Evolutionary conservation across 1,284 basidiomycete species (phyloP).

Genomic region (Trichosporon faecale): DNA sequence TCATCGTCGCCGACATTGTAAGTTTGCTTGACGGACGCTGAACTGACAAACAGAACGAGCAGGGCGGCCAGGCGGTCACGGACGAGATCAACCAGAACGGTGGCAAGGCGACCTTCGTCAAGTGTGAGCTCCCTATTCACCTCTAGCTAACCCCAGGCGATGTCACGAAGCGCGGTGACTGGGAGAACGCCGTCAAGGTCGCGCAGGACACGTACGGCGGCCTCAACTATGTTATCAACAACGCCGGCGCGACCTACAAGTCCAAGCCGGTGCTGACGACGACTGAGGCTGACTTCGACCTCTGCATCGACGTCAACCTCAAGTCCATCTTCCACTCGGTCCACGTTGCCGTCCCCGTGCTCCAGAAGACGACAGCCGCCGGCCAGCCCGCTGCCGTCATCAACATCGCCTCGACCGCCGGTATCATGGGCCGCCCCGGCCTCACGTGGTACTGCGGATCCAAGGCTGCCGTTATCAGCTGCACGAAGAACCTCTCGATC

Average conservation of each 20-base stretch:
- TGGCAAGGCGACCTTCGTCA: slow-evolving; percentile 22
- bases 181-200: slow-evolving; percentile 17
- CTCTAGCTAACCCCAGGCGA: slow-evolving; percentile 10
- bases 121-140: slow-evolving; percentile 9
- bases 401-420: slow-evolving; percentile 22
- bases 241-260: slow-evolving; percentile 27
- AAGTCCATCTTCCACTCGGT: slow-evolving; percentile 23
- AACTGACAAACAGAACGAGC: slow-evolving; percentile 16
- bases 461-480: slow-evolving; percentile 20
- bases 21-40: background rate
- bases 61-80: slow-evolving; percentile 14
- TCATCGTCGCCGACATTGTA: slow-evolving; percentile 22
- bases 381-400: slow-evolving; percentile 19
- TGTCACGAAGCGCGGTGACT: slow-evolving; percentile 18
- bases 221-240: slow-evolving; percentile 27
- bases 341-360: slow-evolving; percentile 21
- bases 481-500: slow-evolving; percentile 24
- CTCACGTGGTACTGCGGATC: slow-evolving; percentile 24
- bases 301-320: slow-evolving; percentile 27
- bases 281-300: slow-evolving; percentile 23
- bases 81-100: slow-evolving; percentile 19
- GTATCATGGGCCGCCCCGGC: slow-evolving; percentile 25
- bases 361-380: slow-evolving; percentile 12
- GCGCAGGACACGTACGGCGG: slow-evolving; percentile 19
- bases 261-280: slow-evolving; percentile 24